Evolutionary conservation across 257 asterid genomes (phyloP), one percentile per base, ranked within the genome.

Genomic region (Rauvolfia tetraphylla): DNA sequence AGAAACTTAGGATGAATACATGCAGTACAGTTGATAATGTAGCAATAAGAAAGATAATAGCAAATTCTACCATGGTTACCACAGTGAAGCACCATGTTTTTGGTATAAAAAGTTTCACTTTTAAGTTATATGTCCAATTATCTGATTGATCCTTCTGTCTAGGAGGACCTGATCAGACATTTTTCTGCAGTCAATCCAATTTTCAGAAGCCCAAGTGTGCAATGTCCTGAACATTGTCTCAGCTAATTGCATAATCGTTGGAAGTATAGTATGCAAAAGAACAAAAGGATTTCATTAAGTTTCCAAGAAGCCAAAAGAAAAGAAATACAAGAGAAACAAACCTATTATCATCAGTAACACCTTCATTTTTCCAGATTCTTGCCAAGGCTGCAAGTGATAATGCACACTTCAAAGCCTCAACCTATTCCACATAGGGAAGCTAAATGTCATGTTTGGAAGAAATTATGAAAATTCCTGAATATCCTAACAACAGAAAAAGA

Each of bases 321-420:
- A 39, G 46, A 62, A 59, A 25, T 11, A 61, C 31, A 76, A 54
- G 25, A 67, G 69, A 38, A 68, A 44, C 62, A 72, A 72, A 95
- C 99, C 99, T 93, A 87, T 93, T 95, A 84, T 95, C 98, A 61
- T 88, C 96, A 62, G 93, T 93, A 84, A 95, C 91, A 69, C 99
- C 98, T 44, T 95, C 97, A 53, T 59, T 87, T 79, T 87, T 86
- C 99, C 98, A 95, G 71, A 88, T 93, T 87, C 96, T 88, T 68
- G 85, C 75, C 89, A 95, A 85, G 72, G 98, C 97, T 71, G 89
- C 96, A 74, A 95, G 92, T 59, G 99, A 95, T 46, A 95, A 78
- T 33, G 87, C 92, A 80, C 99, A 95, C 84, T 95, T 95, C 87
- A 95, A 81, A 80, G 96, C 85, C 90, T 95, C 99, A 62, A 95